Evolutionary conservation across 2,329 filamentous ascomycete genomes (phyloP), one percentile per base, ranked within the genome.

Genomic region (Camillea tinctor): DNA sequence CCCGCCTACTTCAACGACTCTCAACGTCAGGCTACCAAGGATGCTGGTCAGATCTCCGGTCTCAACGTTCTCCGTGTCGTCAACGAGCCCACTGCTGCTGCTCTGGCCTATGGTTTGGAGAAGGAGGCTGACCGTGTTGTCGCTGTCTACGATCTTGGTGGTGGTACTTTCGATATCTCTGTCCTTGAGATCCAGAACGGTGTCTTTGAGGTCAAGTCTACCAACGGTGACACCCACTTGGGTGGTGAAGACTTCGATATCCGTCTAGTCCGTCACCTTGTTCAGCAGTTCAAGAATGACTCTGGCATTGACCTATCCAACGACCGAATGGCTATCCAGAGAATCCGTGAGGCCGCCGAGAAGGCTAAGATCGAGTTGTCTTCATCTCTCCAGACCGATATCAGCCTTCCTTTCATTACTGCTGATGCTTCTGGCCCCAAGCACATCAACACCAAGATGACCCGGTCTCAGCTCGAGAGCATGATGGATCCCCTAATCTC

Each of bases 281-380:
- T 97, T 67, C 85, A 92, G 78, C 89, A 96, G 75, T 98, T 97
- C 87, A 97, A 97, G 91, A 94, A 92, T 81, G 92, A 96, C 70
- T 92, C 92, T 66, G 89, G 91, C 66, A 90, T 97, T 68, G 94
- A 98, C 76, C 87, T 98, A 69, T 91, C 92, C 61, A 82, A 80
- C 74, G 94, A 98, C 83, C 93, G 94, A 78, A 97, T 97, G 93
- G 94, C 94, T 71, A 96, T 98, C 75, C 94, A 97, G 87, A 90
- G 94, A 88, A 97, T 98, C 77, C 93, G 94, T 81, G 94, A 97
- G 84, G 94, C 93, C 70, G 93, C 93, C 70, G 94, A 98, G 87
- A 97, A 97, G 88, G 94, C 94, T 76, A 98, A 98, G 92, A 97
- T 97, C 73, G 94, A 97, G 83, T 84, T 98, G 69, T 98, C 94